Evolutionary conservation across 1,284 basidiomycete species (phyloP).

Genomic region (Leccinum solheimii): DNA sequence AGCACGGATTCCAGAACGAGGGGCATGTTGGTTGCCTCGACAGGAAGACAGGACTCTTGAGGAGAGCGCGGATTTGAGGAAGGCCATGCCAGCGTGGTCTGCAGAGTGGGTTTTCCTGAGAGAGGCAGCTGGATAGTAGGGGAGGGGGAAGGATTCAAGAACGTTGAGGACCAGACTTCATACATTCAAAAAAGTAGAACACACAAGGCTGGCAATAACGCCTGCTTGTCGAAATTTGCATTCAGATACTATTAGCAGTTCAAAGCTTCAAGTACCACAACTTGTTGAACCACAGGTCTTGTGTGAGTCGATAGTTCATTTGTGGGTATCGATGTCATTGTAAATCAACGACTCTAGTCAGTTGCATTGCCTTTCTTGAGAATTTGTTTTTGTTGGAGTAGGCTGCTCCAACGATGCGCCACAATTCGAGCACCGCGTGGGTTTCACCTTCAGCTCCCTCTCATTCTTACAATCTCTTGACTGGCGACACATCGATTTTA

Average conservation of each 20-base stretch:
- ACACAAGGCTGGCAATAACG: neutral
- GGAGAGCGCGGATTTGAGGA: neutral
- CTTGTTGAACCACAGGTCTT: neutral
- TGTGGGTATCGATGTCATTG: no score
- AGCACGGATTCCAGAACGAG: neutral
- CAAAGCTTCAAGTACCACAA: no score
- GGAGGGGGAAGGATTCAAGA: neutral
- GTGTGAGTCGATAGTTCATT: no score
- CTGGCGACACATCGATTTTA: neutral
- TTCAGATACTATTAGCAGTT: no score
- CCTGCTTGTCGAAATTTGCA: no score
- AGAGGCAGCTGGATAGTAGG: rapidly evolving
- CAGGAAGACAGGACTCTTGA: neutral
- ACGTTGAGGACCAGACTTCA: neutral
- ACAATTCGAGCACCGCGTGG: neutral
- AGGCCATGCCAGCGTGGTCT: neutral
- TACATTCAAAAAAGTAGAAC: no score
- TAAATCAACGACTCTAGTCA: no score
- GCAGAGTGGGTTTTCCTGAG: neutral
- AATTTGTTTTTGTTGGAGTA: neutral
- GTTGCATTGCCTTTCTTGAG: neutral
- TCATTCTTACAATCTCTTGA: neutral
- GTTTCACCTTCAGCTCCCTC: neutral
- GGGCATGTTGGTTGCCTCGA: neutral
- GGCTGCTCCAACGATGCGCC: neutral